A percentile compares a stretch with the other conserved stretches of the same genome.
Evolutionary conservation across 1,284 basidiomycete species (phyloP).

Genomic region (Quambalaria eucalypti): DNA sequence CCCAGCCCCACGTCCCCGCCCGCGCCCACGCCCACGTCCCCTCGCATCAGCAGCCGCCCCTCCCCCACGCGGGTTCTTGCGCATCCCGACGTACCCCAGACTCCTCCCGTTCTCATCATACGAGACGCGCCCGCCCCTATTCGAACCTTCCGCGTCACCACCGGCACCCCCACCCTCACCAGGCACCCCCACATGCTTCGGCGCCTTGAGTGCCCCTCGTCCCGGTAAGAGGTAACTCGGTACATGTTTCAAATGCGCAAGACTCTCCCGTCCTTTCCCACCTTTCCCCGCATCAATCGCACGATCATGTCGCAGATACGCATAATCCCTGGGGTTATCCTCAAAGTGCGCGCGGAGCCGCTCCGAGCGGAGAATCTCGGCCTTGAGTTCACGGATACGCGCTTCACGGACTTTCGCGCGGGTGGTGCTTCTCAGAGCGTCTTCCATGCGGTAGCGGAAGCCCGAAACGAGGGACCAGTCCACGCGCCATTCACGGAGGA

Average conservation of each 20-base stretch:
- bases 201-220: slow-evolving; percentile 48
- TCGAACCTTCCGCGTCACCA: background rate
- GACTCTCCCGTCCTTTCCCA: slow-evolving; percentile 57
- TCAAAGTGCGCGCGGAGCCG: slow-evolving; percentile 98
- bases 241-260: slow-evolving; percentile 85
- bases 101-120: slow-evolving; percentile 5
- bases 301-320: slow-evolving; percentile 88
- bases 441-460: slow-evolving; percentile 98
- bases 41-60: background rate
- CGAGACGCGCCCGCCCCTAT: background rate
- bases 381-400: slow-evolving; percentile 82
- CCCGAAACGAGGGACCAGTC: slow-evolving; percentile 91
- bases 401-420: slow-evolving; percentile 79
- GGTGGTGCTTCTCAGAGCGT: slow-evolving; percentile 82
- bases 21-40: slow-evolving; percentile 7
- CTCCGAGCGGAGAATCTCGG: slow-evolving; percentile 86
- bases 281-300: slow-evolving; percentile 62
- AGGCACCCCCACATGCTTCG: background rate
- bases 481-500: slow-evolving; percentile 65
- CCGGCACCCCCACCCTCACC: background rate
- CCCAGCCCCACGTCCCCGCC: slow-evolving; percentile 4
- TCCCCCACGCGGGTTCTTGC: slow-evolving; percentile 6
- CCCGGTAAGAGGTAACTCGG: slow-evolving; percentile 86
- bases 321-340: slow-evolving; percentile 88
- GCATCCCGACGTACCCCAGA: slow-evolving; percentile 11